Percentiles rank a stretch among this genome's conserved stretches.
phyloP scores from a whole-genome alignment of 495 filamentous ascomycete genomes.

The Halenospora varia region DNA sequence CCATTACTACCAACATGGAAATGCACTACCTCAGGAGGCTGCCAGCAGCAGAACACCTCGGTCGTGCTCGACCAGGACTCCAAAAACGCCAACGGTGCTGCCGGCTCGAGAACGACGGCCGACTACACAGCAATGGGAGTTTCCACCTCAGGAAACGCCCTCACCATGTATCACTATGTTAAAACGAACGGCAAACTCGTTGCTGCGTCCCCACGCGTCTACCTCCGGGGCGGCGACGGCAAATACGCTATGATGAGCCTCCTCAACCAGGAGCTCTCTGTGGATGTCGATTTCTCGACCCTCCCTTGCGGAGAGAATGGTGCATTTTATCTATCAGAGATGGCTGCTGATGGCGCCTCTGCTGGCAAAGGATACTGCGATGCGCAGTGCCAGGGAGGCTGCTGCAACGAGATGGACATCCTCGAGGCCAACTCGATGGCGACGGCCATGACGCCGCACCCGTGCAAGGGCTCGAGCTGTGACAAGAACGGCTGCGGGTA shows the following conservation, averaged over 20 bases:
- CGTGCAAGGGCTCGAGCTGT: slow-evolving; percentile 54
- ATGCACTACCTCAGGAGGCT: slow-evolving; percentile 50
- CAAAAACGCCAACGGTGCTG: slow-evolving; percentile 49
- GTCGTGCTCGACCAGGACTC: slow-evolving; percentile 63
- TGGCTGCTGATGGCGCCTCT: slow-evolving; percentile 52
- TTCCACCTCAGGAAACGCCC: slow-evolving; percentile 42
- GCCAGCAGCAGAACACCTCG: slow-evolving; percentile 45
- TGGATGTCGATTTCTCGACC: slow-evolving; percentile 59
- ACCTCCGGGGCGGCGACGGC: slow-evolving; percentile 51
- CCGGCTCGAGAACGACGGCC: slow-evolving; percentile 53
- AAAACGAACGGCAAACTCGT: slow-evolving; percentile 25
- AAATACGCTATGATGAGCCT: slow-evolving; percentile 58
- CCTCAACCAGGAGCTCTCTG: slow-evolving; percentile 55
- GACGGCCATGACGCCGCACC: slow-evolving; percentile 54
- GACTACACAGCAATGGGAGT: slow-evolving; percentile 52
- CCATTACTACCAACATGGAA: slow-evolving; percentile 54
- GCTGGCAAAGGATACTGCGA: slow-evolving; percentile 72
- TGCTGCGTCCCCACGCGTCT: slow-evolving; percentile 47
- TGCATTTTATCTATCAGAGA: slow-evolving; percentile 61
- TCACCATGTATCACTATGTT: slow-evolving; percentile 51
- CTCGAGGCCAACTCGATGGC: slow-evolving; percentile 58
- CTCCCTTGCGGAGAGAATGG: slow-evolving; percentile 66
- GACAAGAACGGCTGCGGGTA: slow-evolving; percentile 62
- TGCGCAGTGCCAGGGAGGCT: slow-evolving; percentile 57
- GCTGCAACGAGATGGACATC: slow-evolving; percentile 61